Percentiles rank a stretch among this genome's conserved stretches.
Conservation (phyloP, 1,284 basidiomycete species). For the Stygiomarasmius scandens region DNA sequence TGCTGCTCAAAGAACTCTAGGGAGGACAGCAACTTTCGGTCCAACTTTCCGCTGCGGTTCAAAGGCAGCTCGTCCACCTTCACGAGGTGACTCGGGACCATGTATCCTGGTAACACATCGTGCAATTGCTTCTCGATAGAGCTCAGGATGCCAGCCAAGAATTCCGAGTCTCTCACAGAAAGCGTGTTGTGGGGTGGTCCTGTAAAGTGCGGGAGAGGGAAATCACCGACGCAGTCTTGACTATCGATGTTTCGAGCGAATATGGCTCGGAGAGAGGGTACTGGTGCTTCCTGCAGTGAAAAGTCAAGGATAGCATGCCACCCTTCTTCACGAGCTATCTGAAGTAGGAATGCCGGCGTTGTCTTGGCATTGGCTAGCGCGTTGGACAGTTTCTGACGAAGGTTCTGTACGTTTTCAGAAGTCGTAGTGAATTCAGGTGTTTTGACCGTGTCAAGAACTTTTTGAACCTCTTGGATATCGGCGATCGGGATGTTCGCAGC, state of each 20-base stretch:
- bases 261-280: background rate
- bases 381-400: background rate
- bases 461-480: background rate
- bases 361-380: background rate
- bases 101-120: background rate
- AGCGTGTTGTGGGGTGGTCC: background rate
- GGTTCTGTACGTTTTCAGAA: background rate
- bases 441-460: background rate
- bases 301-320: background rate
- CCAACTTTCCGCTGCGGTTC: conserved; percentile 6
- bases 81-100: background rate
- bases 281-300: background rate
- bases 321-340: background rate
- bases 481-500: background rate
- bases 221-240: background rate
- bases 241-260: background rate
- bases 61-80: background rate
- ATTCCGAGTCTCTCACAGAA: background rate
- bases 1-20: background rate
- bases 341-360: background rate
- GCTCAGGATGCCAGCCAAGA: background rate
- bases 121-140: background rate
- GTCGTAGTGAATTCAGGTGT: background rate
- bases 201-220: background rate
- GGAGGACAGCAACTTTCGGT: background rate